Conservation (phyloP, 2,329 filamentous ascomycete species). For the Xylaria sp. region DNA sequence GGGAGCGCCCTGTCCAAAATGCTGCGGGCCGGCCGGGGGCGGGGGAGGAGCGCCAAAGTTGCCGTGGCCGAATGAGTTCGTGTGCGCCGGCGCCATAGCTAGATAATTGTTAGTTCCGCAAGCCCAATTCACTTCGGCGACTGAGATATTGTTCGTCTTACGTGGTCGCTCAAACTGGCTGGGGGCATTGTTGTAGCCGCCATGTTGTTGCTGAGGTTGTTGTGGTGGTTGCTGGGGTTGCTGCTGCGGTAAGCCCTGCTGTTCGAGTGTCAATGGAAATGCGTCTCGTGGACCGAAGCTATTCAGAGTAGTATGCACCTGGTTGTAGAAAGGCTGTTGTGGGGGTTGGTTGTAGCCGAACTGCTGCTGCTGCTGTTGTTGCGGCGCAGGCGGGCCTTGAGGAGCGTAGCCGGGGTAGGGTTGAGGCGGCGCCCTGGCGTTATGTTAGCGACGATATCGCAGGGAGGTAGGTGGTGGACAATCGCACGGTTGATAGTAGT, state of each 20-base stretch:
- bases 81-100: conserved; percentile 41
- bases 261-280: conserved; percentile 19
- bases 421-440: conserved; percentile 36
- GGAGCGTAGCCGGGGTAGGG: conserved; percentile 42
- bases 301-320: conserved; percentile 25
- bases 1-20: conserved; percentile 76
- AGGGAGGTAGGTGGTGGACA: not conserved
- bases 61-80: conserved; percentile 52
- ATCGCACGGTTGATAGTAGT: conserved; percentile 31
- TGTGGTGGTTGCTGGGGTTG: conserved; percentile 33
- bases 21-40: conserved; percentile 61
- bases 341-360: conserved; percentile 43
- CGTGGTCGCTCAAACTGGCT: conserved; percentile 47
- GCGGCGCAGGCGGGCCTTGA: conserved; percentile 32
- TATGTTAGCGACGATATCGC: conserved; percentile 18
- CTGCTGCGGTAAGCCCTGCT: conserved; percentile 16
- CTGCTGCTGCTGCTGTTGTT: conserved; percentile 37
- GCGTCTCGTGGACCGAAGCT: not conserved
- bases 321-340: conserved; percentile 45
- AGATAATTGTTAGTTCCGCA: conserved; percentile 20
- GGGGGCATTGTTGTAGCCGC: conserved; percentile 38
- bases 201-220: conserved; percentile 35
- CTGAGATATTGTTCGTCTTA: conserved; percentile 28
- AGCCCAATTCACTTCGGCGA: conserved; percentile 7
- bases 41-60: conserved; percentile 57